phyloP scores from a whole-genome alignment of 2,329 filamentous ascomycete species.

The Fusarium equiseti region DNA sequence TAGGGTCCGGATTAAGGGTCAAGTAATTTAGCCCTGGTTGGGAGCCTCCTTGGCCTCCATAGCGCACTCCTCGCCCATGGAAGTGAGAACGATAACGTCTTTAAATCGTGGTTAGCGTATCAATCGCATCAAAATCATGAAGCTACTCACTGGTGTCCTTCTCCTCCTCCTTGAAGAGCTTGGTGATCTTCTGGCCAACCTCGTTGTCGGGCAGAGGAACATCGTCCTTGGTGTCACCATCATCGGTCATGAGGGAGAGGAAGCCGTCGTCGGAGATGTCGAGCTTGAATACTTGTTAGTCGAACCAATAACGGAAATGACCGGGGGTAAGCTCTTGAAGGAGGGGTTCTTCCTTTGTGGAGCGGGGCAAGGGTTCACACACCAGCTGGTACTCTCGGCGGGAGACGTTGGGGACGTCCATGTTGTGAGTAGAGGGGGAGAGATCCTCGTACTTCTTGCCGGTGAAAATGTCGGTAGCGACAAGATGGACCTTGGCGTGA shows the following conservation, averaged over 20 bases:
- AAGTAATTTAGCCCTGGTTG: conserved; percentile 49
- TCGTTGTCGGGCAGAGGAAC: conserved; percentile 94
- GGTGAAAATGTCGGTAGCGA: conserved; percentile 99
- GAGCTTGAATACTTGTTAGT: conserved; percentile 67
- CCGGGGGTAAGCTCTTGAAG: conserved; percentile 23
- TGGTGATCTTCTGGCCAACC: conserved; percentile 85
- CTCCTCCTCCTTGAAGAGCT: conserved; percentile 83
- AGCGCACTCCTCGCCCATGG: conserved; percentile 95
- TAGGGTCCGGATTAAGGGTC: conserved; percentile 39
- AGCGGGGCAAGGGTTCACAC: conserved; percentile 61
- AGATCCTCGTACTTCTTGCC: conserved; percentile 99
- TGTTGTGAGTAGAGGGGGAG: conserved; percentile 96
- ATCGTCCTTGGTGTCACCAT: conserved; percentile 91
- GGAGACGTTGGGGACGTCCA: conserved; percentile 95
- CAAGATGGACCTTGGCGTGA: conserved; percentile 99
- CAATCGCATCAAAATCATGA: neutral
- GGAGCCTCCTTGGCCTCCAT: conserved; percentile 96
- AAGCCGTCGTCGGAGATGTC: conserved; percentile 94
- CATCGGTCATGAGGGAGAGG: conserved; percentile 92
- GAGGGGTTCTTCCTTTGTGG: conserved; percentile 39
- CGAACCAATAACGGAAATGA: conserved; percentile 11
- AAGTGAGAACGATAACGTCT: conserved; percentile 93
- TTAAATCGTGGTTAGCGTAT: conserved; percentile 29
- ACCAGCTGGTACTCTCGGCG: conserved; percentile 95
- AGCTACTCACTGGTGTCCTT: conserved; percentile 89